Evolutionary conservation across 1,139 yeast genomes (phyloP).

Genomic region (Candida freyschussii): DNA sequence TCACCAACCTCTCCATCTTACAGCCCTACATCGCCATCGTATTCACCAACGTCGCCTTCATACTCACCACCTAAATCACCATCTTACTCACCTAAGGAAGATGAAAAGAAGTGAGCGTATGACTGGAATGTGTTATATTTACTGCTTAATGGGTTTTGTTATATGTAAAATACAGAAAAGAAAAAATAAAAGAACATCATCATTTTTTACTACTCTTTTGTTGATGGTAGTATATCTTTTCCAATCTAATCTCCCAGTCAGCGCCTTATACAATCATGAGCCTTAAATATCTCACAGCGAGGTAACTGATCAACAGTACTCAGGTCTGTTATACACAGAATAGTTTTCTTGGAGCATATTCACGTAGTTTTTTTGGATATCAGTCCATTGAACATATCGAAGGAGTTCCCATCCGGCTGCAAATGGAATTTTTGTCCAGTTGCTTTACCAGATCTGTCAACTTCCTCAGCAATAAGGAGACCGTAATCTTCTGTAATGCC

Average conservation of each 20-base stretch:
- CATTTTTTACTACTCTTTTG: conserved; percentile 9
- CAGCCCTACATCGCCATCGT: conserved; percentile 70
- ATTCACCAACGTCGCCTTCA: conserved; percentile 70
- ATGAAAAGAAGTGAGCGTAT: conserved; percentile 11
- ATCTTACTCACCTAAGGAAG: conserved; percentile 51
- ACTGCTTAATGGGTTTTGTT: conserved; percentile 2
- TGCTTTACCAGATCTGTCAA: conserved; percentile 36
- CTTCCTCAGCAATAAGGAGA: conserved; percentile 68
- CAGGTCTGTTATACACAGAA: too few relatives aligned
- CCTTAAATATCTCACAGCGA: too few relatives aligned
- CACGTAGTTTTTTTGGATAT: conserved; percentile 57
- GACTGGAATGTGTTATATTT: conserved; percentile 8
- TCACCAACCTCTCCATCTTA: conserved; percentile 74
- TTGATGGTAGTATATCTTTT: too few relatives aligned
- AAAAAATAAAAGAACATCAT: conserved; percentile 5
- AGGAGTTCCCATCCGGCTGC: conserved; percentile 97
- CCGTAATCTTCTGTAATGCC: conserved; percentile 90
- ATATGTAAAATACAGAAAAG: not conserved
- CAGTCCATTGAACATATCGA: conserved; percentile 89
- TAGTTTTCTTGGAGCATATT: too few relatives aligned
- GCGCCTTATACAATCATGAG: too few relatives aligned
- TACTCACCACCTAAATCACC: conserved; percentile 82
- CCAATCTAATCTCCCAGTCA: too few relatives aligned
- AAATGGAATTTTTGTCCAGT: conserved; percentile 59
- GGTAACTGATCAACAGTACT: too few relatives aligned